Conservation (phyloP, 108 stramenopile species). For the Chaetoceros muelleri region DNA sequence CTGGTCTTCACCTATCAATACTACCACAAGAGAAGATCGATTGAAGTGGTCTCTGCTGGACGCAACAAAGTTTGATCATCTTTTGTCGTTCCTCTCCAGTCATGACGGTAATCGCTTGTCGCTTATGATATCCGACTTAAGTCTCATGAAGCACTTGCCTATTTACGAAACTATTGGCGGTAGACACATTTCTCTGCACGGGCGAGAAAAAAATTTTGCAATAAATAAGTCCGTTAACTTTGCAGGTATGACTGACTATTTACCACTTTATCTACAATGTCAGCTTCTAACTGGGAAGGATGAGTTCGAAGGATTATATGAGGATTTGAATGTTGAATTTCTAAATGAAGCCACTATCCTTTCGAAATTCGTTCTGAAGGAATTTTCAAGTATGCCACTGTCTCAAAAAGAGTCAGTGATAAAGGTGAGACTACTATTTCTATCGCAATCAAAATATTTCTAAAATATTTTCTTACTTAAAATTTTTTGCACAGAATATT, state of each 20-base stretch:
- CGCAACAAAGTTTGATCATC: background rate
- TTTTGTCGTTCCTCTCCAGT: background rate
- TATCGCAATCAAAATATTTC: background rate
- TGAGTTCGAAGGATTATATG: background rate
- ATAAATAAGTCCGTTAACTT: background rate
- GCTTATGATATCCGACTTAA: background rate
- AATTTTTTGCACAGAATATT: background rate
- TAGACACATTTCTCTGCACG: background rate
- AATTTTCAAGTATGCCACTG: slow-evolving; percentile 1
- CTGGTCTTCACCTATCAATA: background rate
- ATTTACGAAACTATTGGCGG: background rate
- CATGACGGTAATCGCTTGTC: background rate
- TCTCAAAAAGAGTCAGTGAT: background rate
- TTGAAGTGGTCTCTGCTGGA: background rate
- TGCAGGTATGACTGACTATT: background rate
- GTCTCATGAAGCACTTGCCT: background rate
- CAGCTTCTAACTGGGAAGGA: background rate
- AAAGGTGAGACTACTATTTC: background rate
- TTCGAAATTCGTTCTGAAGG: background rate
- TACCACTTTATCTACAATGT: background rate
- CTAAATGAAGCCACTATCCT: slow-evolving; percentile 2
- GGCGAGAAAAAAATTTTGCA: background rate
- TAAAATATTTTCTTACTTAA: background rate
- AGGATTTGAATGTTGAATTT: background rate
- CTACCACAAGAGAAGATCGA: too few relatives aligned